Evolutionary conservation across 1,284 basidiomycete species (phyloP), one percentile per base, ranked within the genome.

Genomic region (Marasmius sp.): DNA sequence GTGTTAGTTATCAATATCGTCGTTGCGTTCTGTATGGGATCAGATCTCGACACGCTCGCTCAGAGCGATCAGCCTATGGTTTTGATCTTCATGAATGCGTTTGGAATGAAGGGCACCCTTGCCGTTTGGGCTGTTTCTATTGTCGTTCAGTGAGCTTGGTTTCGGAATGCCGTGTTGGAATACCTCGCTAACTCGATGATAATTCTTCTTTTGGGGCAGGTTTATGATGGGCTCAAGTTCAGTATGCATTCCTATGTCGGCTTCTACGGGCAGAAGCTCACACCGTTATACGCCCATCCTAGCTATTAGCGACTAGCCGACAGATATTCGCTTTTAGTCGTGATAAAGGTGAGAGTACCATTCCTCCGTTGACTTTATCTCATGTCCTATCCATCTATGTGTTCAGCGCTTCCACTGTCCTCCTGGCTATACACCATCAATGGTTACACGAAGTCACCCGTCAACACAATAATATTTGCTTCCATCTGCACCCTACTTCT

Each of bases 201-300:
- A 27, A 27, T 33, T 52, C n/a, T 37, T 18, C 18, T 16, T 16
- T 0, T 75, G 78, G 7, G 82, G 49, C 22, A 87, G 86, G 67
- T 89, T 85, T 68, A 87, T 89, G 82, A 91, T 91, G 87, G 90
- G 89, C 20, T 85, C 86, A 0, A 87, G 85, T 67, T 88, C 89
- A 83, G 86, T 87, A 54, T 59, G 68, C 62, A 5, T 27, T 27
- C 27, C 27, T 27, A 27, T 27, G 34, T 33, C 20, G 14, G 4
- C 27, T 27, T 27, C 5, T 27, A 27, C 5, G 5, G 27, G 27
- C 27, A 27, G 27, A 27, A 5, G 27, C 27, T 27, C 27, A 1
- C 33, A 1, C 20, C 22, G 77, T 75, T 66, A 61, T 8, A 53
- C 20, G n/a, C 12, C 27, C 12, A 9, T 27, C n/a, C 18, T 61